Evolutionary conservation across 352 stramenopile species (phyloP).

Genomic region (Pythium inflatum): DNA sequence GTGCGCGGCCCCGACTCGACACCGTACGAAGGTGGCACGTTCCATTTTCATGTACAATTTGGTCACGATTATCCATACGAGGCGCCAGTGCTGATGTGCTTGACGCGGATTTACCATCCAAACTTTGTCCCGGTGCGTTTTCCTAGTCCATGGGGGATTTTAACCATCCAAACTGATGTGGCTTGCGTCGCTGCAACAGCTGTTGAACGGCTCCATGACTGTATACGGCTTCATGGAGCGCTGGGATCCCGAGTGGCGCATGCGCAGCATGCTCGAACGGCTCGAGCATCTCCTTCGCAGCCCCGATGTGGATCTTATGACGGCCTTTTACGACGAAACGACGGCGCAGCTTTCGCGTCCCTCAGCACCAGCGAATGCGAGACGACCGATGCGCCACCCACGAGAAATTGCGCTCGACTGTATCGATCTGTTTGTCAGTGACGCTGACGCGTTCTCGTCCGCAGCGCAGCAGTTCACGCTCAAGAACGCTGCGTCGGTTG

Average conservation of each 20-base stretch:
- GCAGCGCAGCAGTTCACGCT: conserved; percentile 45
- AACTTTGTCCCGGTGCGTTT: conserved; percentile 67
- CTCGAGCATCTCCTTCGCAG: conserved; percentile 43
- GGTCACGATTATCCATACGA: conserved; percentile 66
- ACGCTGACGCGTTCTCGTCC: conserved; percentile 40
- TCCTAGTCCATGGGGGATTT: background rate
- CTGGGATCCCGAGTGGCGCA: conserved; percentile 63
- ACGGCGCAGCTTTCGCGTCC: conserved; percentile 19
- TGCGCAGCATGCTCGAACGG: conserved; percentile 50
- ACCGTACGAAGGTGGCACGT: conserved; percentile 53
- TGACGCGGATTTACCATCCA: conserved; percentile 69
- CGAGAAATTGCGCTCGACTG: conserved; percentile 61
- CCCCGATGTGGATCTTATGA: conserved; percentile 52
- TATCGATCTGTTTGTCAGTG: conserved; percentile 46
- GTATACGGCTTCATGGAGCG: conserved; percentile 46
- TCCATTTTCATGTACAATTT: conserved; percentile 58
- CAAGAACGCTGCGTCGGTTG: background rate
- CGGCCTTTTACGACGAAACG: conserved; percentile 50
- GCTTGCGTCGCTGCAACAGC: too few species aligned
- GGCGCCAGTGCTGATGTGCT: conserved; percentile 43
- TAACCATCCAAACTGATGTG: too few species aligned
- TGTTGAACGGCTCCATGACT: conserved; percentile 59
- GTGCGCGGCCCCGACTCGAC: conserved; percentile 40
- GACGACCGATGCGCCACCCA: conserved; percentile 44
- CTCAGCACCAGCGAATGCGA: conserved; percentile 12